phyloP scores from a whole-genome alignment of 108 stramenopile genomes.

The Fistulifera pelliculosa region DNA sequence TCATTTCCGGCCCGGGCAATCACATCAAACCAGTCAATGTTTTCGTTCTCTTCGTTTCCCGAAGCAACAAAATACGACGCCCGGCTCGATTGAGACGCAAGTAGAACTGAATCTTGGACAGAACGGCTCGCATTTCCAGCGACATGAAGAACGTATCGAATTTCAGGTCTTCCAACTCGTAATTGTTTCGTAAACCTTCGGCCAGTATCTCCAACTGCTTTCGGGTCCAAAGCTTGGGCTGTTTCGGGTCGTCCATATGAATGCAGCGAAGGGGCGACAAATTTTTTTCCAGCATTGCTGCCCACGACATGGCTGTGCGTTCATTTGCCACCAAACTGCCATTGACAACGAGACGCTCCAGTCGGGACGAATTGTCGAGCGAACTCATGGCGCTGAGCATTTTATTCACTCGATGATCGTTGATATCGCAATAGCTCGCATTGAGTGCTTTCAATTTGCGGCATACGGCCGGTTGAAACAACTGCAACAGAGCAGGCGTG shows the following conservation, averaged over 20 bases:
- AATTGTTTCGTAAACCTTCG: constrained; percentile 5
- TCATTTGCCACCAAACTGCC: neutral
- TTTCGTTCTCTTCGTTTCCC: neutral
- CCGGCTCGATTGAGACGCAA: constrained; percentile 6
- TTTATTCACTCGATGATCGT: neutral
- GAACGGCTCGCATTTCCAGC: neutral
- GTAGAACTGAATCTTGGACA: constrained; percentile 5
- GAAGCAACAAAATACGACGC: neutral
- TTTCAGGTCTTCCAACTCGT: constrained; percentile 8
- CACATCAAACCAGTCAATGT: constrained; percentile 3
- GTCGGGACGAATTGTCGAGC: neutral
- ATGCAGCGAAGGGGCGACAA: neutral
- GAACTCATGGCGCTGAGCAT: neutral
- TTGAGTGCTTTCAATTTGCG: constrained; percentile 1
- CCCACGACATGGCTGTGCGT: neutral
- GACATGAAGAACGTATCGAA: constrained; percentile 1
- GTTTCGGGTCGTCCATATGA: constrained; percentile 1
- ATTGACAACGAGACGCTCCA: constrained; percentile 1
- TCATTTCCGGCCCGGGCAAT: neutral
- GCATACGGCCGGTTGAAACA: neutral
- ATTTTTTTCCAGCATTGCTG: neutral
- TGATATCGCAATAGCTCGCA: constrained; percentile 5
- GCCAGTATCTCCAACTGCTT: neutral
- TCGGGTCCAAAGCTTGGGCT: neutral
- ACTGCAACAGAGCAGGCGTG: neutral